Evolutionary conservation across 352 stramenopile species (phyloP).

Genomic region (Pythium sp.): DNA sequence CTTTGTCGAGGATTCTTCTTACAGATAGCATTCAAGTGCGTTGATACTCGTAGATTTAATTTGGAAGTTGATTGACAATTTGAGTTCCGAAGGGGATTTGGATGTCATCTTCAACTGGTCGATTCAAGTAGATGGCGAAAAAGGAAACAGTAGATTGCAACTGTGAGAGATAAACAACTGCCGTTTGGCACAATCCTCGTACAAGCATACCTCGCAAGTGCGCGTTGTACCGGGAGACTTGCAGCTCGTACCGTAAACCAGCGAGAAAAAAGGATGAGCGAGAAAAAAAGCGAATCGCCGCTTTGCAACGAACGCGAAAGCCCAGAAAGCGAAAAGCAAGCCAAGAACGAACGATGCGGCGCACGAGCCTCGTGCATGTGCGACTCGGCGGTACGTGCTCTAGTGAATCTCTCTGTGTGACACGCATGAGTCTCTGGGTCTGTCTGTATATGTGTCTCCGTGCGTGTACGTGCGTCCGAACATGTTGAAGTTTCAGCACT

Average conservation of each 20-base stretch:
- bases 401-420: not conserved
- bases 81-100: too few species aligned
- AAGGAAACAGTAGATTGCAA: too few species aligned
- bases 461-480: not conserved
- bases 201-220: too few species aligned
- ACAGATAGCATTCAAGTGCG: too few species aligned
- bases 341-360: conserved; percentile 9
- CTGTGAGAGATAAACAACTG: too few species aligned
- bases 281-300: not conserved
- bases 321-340: not conserved
- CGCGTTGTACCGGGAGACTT: too few species aligned
- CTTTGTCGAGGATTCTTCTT: too few species aligned
- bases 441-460: not conserved
- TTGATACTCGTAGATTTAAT: too few species aligned
- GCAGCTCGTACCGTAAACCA: not conserved
- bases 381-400: conserved; percentile 14
- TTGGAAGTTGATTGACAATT: too few species aligned
- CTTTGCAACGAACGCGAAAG: not conserved
- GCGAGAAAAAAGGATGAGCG: conserved; percentile 1
- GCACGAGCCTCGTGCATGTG: not conserved
- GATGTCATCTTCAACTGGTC: too few species aligned
- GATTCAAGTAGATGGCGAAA: too few species aligned
- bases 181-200: too few species aligned
- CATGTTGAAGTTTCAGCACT: conserved; percentile 7
- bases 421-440: not conserved